Base-by-base conservation (phyloP, 257 asterid genomes). In the Petunia axillaris region DNA sequence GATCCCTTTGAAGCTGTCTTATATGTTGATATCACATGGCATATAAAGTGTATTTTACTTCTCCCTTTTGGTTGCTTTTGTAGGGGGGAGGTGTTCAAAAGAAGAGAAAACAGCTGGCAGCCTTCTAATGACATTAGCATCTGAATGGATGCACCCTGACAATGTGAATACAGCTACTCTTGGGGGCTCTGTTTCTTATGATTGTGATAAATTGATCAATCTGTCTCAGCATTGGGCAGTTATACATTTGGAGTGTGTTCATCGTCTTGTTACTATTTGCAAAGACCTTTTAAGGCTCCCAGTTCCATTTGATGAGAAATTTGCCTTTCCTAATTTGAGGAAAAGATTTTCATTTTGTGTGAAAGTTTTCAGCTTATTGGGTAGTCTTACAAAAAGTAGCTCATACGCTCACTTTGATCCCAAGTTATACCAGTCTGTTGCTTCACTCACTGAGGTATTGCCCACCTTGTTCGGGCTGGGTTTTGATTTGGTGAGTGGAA, bases 151-250 rank as follows among this genome's bases (percentile, higher is more conserved):
- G 80, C 96, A 87, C 83, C 88, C 83, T 79, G 93, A 88, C 83
- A 79, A 80, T 85, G 60, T 78, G 86, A 82, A 86, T 77, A 85
- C 85, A 75, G 79, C 59, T 52, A 80, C 67, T 75, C 79, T 44
- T 64, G 90, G 85, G 76, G 91, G 79, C 75, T 85, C 89, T 78
- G 84, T 83, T 84, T 84, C 81, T 43, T 78, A 80, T 87, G 89
- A 84, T 85, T 80, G 77, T 76, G 82, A 85, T 81, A 88, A 85
- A 79, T 64, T 91, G 86, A 83, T 79, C 76, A 60, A 86, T 77
- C 81, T 90, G 78, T 87, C 92, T 76, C 89, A 89, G 87, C 98
- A 95, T 83, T 93, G 92, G 94, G 96, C 97, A 81, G 79, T 86
- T 82, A 90, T 93, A 83, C 99, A 96, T 89, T 83, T 90, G 89